Base-by-base conservation (phyloP, 352 stramenopile genomes). In the Bremia lactucae region DNA sequence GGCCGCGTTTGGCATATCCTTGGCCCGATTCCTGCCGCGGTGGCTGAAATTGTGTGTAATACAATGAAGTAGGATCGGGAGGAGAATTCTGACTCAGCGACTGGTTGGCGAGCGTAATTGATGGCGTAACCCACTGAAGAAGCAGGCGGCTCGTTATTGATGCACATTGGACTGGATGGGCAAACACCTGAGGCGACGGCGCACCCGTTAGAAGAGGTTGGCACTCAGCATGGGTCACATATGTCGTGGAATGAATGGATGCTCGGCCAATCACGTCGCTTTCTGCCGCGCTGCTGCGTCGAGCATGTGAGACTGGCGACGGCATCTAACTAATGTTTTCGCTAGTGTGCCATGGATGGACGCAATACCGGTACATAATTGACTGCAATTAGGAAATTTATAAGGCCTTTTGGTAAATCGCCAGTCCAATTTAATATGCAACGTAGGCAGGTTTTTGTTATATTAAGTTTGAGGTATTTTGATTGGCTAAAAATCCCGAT, bases 51-150 rank as follows among this genome's bases (percentile, higher is more conserved):
- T 44, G 52, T 49, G 47, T 46, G 21, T 53, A 37, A 42, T 42
- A 46, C 15, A 21, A 60, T 53, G 31, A 52, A 14, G 68, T 34
- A 22, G n/a, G n/a, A n/a, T n/a, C n/a, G n/a, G 71, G 58, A 18
- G 68, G 37, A 23, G 71, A 58, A 10, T 36, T 38, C n/a, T 64
- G 49, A 31, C 49, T 36, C 36, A 51, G 56, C 18, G 52, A 34
- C 1, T 52, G 34, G 39, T 75, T 72, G 23, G 62, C 60, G 2
- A 69, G 43, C 8, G 49, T 29, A 20, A 83, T 44, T 9, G 72
- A 39, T 18, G 65, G 63, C 15, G 59, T 57, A 35, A 74, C 62
- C 72, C 72, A 84, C 20, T 59, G 49, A 9, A 84, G 31, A 34
- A 77, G 44, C 28, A 80, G 31, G 29, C 55, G 57, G 31, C 60